A percentile compares a stretch with the other conserved stretches of the same genome.
Conservation (phyloP, 2,329 filamentous ascomycete species). For the Epichloe sibirici region DNA sequence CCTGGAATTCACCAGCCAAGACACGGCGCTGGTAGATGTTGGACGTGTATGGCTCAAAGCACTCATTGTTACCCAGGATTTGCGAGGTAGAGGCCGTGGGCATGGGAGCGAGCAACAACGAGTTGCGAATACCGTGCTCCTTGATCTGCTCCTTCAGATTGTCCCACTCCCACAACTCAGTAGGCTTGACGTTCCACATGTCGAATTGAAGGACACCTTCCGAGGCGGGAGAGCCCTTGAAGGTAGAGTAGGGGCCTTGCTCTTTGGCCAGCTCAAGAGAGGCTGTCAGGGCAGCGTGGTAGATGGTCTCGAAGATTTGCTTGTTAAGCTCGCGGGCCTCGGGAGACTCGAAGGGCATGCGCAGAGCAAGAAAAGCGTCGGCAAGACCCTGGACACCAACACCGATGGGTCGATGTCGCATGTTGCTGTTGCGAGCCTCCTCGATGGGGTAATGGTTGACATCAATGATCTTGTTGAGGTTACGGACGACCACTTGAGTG, state of each 20-base stretch:
- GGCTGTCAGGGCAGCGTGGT: slow-evolving; percentile 84
- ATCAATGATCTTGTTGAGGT: slow-evolving; percentile 97
- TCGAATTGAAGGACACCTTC: slow-evolving; percentile 96
- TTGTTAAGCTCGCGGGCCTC: slow-evolving; percentile 91
- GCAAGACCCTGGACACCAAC: slow-evolving; percentile 96
- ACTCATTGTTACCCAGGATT: slow-evolving; percentile 98
- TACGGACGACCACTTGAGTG: slow-evolving; percentile 80
- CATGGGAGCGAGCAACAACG: slow-evolving; percentile 90
- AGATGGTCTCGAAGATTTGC: slow-evolving; percentile 99
- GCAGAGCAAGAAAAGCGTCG: slow-evolving; percentile 93
- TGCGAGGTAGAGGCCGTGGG: slow-evolving; percentile 94
- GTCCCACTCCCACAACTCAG: slow-evolving; percentile 94
- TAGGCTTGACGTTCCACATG: slow-evolving; percentile 93
- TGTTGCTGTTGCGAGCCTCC: slow-evolving; percentile 91
- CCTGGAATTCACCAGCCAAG: slow-evolving; percentile 95
- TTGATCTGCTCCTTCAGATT: slow-evolving; percentile 81
- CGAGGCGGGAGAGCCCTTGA: slow-evolving; percentile 86
- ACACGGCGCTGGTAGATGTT: slow-evolving; percentile 99
- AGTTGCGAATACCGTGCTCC: slow-evolving; percentile 89
- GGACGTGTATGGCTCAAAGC: slow-evolving; percentile 98
- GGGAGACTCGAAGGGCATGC: slow-evolving; percentile 91
- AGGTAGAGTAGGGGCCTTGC: slow-evolving; percentile 76
- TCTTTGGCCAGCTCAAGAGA: slow-evolving; percentile 78
- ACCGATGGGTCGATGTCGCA: slow-evolving; percentile 90
- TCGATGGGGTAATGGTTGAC: slow-evolving; percentile 96